A percentile compares a stretch with the other conserved stretches of the same genome.
These are phyloP conservation scores for Neonectria ditissima DNA, from an alignment of 2,329 filamentous ascomycete species.

Conservation along the genomic window DNA sequence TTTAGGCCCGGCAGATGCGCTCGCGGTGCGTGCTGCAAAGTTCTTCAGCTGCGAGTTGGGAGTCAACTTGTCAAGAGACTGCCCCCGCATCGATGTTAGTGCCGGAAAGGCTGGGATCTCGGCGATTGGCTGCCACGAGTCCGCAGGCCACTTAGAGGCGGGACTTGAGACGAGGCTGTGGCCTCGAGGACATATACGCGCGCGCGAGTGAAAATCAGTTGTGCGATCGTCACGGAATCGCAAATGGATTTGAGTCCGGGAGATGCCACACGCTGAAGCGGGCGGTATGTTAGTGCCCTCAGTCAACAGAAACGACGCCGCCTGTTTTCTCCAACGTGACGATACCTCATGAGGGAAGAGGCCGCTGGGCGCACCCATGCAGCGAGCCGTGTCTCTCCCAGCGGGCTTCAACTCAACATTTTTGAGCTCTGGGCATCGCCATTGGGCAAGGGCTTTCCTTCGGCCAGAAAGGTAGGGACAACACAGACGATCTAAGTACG, in stretches of 20 bases:
- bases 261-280: not conserved
- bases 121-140: constrained; percentile 2
- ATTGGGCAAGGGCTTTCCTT: constrained; percentile 10
- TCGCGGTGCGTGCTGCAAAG: not conserved
- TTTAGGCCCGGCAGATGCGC: constrained; percentile 5
- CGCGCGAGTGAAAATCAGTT: not conserved
- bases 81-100: constrained; percentile 4
- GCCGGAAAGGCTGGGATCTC: constrained; percentile 7
- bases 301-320: constrained; percentile 9
- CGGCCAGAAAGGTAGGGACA: constrained; percentile 18
- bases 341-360: not conserved
- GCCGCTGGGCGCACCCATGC: not conserved
- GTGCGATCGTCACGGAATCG: too few relatives aligned
- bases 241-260: not conserved
- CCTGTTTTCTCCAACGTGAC: constrained; percentile 7
- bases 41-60: not conserved
- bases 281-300: constrained; percentile 2
- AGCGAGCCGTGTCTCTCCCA: constrained; percentile 7
- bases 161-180: not conserved
- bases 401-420: constrained; percentile 22
- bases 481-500: constrained; percentile 4
- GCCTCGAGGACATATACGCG: not conserved
- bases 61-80: not conserved
- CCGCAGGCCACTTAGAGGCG: not conserved
- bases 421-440: constrained; percentile 1